Conservation (phyloP, 2,329 filamentous ascomycete species). For the Claviceps quebecensis region DNA sequence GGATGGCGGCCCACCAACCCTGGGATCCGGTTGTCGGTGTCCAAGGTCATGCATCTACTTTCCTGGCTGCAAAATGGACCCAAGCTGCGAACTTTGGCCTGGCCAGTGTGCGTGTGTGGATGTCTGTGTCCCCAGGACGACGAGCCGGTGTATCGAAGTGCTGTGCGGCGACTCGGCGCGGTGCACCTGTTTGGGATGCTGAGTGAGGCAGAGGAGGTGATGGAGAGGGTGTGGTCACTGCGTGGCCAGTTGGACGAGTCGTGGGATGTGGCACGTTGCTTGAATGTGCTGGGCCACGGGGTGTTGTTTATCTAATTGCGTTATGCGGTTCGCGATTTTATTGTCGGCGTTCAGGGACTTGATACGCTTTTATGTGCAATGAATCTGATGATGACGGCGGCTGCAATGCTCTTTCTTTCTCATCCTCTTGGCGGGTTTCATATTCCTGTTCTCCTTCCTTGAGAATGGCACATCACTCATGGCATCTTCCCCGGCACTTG, state of each 20-base stretch:
- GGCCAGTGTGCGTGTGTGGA: conserved; percentile 28
- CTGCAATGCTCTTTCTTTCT: no score
- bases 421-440: no score
- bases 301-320: conserved; percentile 22
- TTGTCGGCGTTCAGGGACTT: no score
- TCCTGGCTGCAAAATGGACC: conserved; percentile 16
- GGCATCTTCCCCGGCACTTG: no score
- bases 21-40: conserved; percentile 24
- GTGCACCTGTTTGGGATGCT: conserved; percentile 32
- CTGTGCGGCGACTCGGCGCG: conserved; percentile 27
- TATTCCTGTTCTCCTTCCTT: no score
- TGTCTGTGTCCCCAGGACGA: conserved; percentile 25
- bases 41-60: conserved; percentile 21
- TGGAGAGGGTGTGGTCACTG: conserved; percentile 32
- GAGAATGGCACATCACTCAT: no score
- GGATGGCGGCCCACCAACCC: conserved; percentile 35
- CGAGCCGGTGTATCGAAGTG: conserved; percentile 26
- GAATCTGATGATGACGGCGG: not conserved
- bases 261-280: conserved; percentile 30
- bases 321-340: not conserved
- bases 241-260: conserved; percentile 24
- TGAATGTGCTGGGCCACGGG: conserved; percentile 26
- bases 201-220: conserved; percentile 27
- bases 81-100: conserved; percentile 23
- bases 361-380: not conserved